A percentile compares a stretch with the other conserved stretches of the same genome.
Evolutionary conservation across 306 rosid species (phyloP).

Genomic region (Sicyos baderoa): DNA sequence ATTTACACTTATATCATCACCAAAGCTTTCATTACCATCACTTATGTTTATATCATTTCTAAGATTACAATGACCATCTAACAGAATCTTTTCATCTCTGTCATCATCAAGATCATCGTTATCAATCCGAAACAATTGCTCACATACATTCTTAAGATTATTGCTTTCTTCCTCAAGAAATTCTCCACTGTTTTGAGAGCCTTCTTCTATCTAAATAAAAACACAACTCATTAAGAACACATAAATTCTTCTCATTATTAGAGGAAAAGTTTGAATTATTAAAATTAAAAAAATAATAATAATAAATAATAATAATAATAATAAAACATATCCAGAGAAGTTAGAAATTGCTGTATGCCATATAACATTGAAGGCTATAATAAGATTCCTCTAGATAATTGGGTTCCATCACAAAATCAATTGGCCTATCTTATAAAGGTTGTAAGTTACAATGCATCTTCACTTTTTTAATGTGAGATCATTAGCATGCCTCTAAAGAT

Average conservation of each 20-base stretch:
- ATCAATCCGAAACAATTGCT: slow-evolving; percentile 44
- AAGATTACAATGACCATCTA: slow-evolving; percentile 22
- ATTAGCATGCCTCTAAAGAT: too few relatives aligned
- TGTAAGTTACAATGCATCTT: too few relatives aligned
- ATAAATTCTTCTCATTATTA: neutral
- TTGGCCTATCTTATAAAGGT: too few relatives aligned
- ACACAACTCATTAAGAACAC: slow-evolving; percentile 18
- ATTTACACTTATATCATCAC: slow-evolving; percentile 23
- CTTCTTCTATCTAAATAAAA: slow-evolving; percentile 57
- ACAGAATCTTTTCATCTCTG: too few relatives aligned
- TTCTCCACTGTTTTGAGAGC: slow-evolving; percentile 58
- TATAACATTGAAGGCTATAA: neutral
- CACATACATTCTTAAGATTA: slow-evolving; percentile 56
- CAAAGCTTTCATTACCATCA: slow-evolving; percentile 38
- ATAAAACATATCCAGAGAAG: slow-evolving; percentile 21
- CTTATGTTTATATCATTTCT: slow-evolving; percentile 21
- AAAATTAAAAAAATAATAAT: neutral
- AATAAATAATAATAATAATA: slow-evolving; percentile 13
- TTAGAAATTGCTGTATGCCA: neutral
- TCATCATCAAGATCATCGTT: slow-evolving; percentile 28
- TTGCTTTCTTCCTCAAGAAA: slow-evolving; percentile 48
- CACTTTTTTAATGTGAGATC: too few relatives aligned
- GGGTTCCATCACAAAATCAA: too few relatives aligned
- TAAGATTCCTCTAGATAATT: neutral
- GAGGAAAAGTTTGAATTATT: neutral